Evolutionary conservation across 225 moss, liverwort and hornwort genomes (phyloP).

Genomic region (Polytrichum formosum): DNA sequence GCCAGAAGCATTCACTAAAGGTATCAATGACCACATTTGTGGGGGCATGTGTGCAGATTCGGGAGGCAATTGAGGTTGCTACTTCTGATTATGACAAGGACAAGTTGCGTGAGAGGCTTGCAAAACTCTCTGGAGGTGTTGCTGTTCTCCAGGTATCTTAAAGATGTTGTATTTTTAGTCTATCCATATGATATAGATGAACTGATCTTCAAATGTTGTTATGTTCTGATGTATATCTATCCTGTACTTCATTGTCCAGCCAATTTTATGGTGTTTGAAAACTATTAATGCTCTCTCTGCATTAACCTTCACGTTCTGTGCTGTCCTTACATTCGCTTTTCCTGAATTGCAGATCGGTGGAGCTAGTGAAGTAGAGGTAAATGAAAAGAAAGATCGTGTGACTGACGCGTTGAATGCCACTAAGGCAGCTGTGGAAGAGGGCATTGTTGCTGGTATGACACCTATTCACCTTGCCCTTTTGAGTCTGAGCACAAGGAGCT

Average conservation of each 20-base stretch:
- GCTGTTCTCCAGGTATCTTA: slow-evolving; percentile 83
- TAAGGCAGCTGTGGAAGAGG: slow-evolving; percentile 62
- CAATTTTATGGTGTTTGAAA: no score
- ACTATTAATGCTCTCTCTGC: no score
- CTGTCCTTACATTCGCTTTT: no score
- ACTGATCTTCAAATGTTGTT: no score
- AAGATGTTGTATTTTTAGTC: neutral
- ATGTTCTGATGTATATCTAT: neutral
- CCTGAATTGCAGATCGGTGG: slow-evolving; percentile 40
- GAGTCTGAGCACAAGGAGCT: no score
- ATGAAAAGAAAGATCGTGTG: slow-evolving; percentile 59
- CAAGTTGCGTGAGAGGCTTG: slow-evolving; percentile 88
- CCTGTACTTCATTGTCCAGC: neutral
- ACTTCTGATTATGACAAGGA: slow-evolving; percentile 98
- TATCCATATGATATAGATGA: neutral
- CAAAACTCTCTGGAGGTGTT: slow-evolving; percentile 94
- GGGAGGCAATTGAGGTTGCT: slow-evolving; percentile 71
- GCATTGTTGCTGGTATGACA: slow-evolving; percentile 48
- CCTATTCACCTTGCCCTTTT: no score
- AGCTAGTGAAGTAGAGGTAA: slow-evolving; percentile 52
- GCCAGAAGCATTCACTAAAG: neutral
- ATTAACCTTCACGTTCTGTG: no score
- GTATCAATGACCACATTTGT: neutral
- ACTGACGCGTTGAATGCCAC: slow-evolving; percentile 61
- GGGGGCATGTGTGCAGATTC: slow-evolving; percentile 41